Conservation (phyloP, 148 eudicot species). For the Fallopia convolvulus region DNA sequence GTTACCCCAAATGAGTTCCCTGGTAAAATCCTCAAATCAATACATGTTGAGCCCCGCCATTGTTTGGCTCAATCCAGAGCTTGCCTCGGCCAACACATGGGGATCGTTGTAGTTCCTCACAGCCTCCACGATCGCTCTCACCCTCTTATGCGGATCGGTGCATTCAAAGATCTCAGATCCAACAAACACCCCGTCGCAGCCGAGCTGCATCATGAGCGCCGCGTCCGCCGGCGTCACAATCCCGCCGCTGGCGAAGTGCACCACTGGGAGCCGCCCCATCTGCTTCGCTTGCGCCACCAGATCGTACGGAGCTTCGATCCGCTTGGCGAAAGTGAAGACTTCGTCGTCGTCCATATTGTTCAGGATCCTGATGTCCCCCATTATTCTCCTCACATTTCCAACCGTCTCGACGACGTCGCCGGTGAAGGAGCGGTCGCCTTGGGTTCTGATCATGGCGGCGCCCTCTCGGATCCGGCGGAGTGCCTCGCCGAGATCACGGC, state of each 20-base stretch:
- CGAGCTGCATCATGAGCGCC: constrained; percentile 87
- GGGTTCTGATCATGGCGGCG: constrained; percentile 54
- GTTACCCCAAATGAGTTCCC: background rate
- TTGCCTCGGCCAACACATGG: constrained; percentile 43
- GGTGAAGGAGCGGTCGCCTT: constrained; percentile 32
- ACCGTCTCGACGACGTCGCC: constrained; percentile 57
- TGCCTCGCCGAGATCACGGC: constrained; percentile 51
- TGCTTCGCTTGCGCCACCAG: constrained; percentile 87
- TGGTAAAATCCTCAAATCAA: constrained; percentile 4
- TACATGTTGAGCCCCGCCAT: constrained; percentile 45
- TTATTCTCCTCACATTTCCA: constrained; percentile 51
- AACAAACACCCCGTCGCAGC: constrained; percentile 88
- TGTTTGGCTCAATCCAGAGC: constrained; percentile 50
- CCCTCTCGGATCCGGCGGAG: constrained; percentile 63
- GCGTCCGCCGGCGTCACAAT: constrained; percentile 78
- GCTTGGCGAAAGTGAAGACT: constrained; percentile 66
- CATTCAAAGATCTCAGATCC: constrained; percentile 57
- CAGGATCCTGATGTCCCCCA: constrained; percentile 63
- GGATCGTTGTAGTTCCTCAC: constrained; percentile 80
- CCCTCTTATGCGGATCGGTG: constrained; percentile 48
- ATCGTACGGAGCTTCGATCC: constrained; percentile 65
- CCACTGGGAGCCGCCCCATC: constrained; percentile 86
- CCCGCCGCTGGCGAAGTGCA: constrained; percentile 76
- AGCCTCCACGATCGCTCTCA: constrained; percentile 74
- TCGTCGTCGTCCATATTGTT: constrained; percentile 83